A percentile compares a stretch with the other conserved stretches of the same genome.
Conservation (phyloP, 78 protist genomes). For the Bodo saltans region DNA sequence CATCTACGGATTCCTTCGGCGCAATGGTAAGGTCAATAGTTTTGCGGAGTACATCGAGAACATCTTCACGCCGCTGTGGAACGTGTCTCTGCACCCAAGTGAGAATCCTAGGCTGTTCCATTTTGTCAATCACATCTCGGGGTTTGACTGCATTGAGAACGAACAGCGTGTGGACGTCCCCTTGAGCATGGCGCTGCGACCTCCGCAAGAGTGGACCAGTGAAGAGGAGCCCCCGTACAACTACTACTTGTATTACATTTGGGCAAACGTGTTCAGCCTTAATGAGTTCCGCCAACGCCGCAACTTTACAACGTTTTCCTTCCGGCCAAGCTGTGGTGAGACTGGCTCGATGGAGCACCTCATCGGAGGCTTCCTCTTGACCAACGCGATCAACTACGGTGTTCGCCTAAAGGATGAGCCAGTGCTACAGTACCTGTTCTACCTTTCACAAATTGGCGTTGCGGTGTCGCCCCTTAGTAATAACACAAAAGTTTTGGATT, state of each 20-base stretch:
- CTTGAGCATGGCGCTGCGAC: conserved; percentile 39
- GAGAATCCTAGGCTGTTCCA: conserved; percentile 59
- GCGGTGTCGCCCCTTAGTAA: conserved; percentile 93
- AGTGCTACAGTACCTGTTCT: conserved; percentile 87
- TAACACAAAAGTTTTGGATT: conserved; percentile 82
- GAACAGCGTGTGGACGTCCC: conserved; percentile 79
- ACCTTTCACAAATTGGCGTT: conserved; percentile 80
- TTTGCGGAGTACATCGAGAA: conserved; percentile 71
- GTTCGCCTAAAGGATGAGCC: conserved; percentile 76
- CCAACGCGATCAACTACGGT: conserved; percentile 92
- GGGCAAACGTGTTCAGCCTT: conserved; percentile 82
- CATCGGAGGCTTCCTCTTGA: conserved; percentile 64
- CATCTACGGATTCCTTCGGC: conserved; percentile 62
- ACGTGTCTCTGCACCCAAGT: conserved; percentile 78
- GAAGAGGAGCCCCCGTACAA: conserved; percentile 90
- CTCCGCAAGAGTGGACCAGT: conserved; percentile 74
- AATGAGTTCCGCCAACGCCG: conserved; percentile 57
- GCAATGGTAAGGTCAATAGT: conserved; percentile 29
- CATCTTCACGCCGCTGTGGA: conserved; percentile 92
- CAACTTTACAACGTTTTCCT: conserved; percentile 57
- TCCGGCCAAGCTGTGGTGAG: conserved; percentile 94
- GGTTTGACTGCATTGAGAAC: conserved; percentile 96
- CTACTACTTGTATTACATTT: conserved; percentile 86
- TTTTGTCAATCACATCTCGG: conserved; percentile 75
- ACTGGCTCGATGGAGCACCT: conserved; percentile 80